Base-by-base conservation (phyloP, 2,329 filamentous ascomycete species). In the Diplodia mutila region DNA sequence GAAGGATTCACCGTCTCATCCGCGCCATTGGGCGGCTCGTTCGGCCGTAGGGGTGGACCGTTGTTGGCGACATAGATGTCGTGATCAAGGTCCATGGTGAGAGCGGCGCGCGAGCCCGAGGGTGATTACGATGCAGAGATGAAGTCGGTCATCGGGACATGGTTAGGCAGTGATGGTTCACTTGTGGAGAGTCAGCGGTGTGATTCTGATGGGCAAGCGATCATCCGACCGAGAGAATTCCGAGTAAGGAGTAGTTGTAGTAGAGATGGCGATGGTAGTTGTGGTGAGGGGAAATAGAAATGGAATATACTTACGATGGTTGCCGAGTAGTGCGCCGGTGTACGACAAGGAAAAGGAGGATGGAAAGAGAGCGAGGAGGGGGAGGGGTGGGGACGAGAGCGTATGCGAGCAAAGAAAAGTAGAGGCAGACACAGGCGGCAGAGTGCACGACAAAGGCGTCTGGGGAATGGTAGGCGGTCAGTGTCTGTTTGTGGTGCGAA, bases 1-100 rank as follows among this genome's bases (percentile, higher is more conserved):
- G 64, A 66, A n/a, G 64, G 64, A 32, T 66, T 57, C 27, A 66
- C 64, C 18, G 64, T 66, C 64, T 66, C 64, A 54, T 59, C 49
- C 2, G 64, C 52, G 59, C 59, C 42, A 51, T 63, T 63, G 29
- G 53, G 59, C 29, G 59, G 59, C 57, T 61, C 52, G 29, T 53
- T 39, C 42, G 52, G 34, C 64, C 48, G 57, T n/a, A 66, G 39
- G 21, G 54, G 32, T 34, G 53, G 25, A 57, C 39, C 46, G 39
- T 59, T 53, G 34, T 34, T 59, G 42, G 32, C 53, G 64, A 66
- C 53, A 42, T 66, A 59, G 52, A 66, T 66, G 16, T 55, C 64
- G 23, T 55, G 39, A 46, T 66, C 64, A 6, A 57, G 64, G 42
- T 49, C 37, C 64, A 66, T 66, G 53, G 25, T 59, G 16, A 59